Evolutionary conservation across 306 rosid genomes (phyloP), one percentile per base, ranked within the genome.

Genomic region (Vigna unguiculata): DNA sequence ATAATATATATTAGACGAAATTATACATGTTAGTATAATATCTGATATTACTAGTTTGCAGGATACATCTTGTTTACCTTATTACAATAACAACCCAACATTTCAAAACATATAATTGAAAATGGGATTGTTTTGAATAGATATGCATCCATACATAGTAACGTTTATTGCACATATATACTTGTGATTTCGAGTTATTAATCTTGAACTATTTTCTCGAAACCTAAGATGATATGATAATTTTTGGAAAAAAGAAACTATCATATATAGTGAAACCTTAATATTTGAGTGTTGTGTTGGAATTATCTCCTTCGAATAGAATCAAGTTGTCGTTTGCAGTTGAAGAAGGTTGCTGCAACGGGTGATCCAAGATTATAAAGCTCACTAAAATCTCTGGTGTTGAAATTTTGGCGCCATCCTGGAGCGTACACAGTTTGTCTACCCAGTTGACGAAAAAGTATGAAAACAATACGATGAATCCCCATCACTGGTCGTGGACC

Each of bases 401-500:
- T 87, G 73, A 92, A 92, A 63, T 92, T 90, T 20, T 83, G 89
- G 46, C 97, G 93, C 96, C 96, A 90, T 10, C 92, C 90, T 0
- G 97, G 96, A 38, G 93, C 89, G 11, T 84, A 80, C 43, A 92
- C 74, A 0, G 79, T 82, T 54, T 88, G 90, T 76, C 97, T 82
- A 21, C 92, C 83, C 15, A 76, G 0, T 22, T 92, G 97, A 5
- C 88, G 83, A 19, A 88, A 92, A 48, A 92, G 46, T 63, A 87
- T 84, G 1, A 87, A 82, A 5, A 83, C 82, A 6, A 87, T 82
- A 0, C 97, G 89, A 59, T 92, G 97, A 36, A 92, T 90, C 69
- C 96, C 97, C 58, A 60, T 48, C 6, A 80, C 66, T 2, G 96
- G 97, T 55, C 86, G 65, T 43, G 93, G 97, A 55, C 80, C 2